Evolutionary conservation across 139 green algal species (phyloP), one percentile per base, ranked within the genome.

Genomic region (Micractinium conductrix): DNA sequence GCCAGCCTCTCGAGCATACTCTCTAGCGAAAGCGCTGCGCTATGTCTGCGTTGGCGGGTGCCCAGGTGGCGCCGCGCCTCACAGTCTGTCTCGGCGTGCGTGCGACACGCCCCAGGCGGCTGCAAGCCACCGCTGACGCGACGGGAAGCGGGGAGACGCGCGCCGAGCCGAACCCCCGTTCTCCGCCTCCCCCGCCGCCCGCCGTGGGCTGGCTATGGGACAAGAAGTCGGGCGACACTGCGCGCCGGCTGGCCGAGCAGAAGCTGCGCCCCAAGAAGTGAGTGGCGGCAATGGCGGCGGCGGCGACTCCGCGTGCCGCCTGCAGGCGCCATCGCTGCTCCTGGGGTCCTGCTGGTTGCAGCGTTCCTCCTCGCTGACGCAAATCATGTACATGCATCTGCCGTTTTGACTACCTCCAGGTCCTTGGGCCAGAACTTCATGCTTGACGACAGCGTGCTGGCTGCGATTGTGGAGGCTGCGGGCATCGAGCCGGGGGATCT

Each of bases 391-490:
- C n/a, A n/a, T n/a, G n/a, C n/a, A n/a, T n/a, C n/a, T n/a, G n/a
- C n/a, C n/a, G n/a, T n/a, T n/a, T n/a, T n/a, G n/a, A n/a, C 62
- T 43, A 89, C 5, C 22, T 14, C 21, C 83, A 87, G 83, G 35
- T 88, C 87, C 0, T 84, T 98, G 17, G 95, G 96, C 0, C 96
- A 99, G 85, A 98, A 99, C 78, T 99, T 99, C 86, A 63, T 98
- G 68, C 93, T 93, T 21, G 93, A 97, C 63, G 93, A 98, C 38
- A 76, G 62, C 19, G 86, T 98, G 0, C 86, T 98, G 60, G 14
- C n/a, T 10, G 75, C 90, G 53, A 95, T 98, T 45, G 91, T 96
- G 12, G 65, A 84, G 30, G 88, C 93, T 17, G 90, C 94, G 14
- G 85, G 48, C 1, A 72, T 99, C 12, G 40, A 85, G 19, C 62